Conservation (phyloP, 805 yeast species). For the Candida sanyiensis region DNA sequence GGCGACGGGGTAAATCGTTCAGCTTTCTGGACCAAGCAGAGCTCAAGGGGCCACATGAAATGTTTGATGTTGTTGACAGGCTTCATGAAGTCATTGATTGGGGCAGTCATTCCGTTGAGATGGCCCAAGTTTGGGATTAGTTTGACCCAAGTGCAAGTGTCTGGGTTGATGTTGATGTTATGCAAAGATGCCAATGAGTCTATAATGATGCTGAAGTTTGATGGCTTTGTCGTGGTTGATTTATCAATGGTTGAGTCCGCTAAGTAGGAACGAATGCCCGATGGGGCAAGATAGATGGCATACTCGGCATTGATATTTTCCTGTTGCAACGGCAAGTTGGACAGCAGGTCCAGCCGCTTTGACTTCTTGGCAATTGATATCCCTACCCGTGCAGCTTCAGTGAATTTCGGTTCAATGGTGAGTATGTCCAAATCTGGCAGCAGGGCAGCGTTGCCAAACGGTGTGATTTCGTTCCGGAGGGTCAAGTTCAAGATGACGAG, state of each 20-base stretch:
- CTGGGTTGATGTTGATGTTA: conserved; percentile 18
- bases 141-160: conserved; percentile 49
- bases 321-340: conserved; percentile 14
- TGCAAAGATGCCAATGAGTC: conserved; percentile 35
- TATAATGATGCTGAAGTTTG: conserved; percentile 33
- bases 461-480: conserved; percentile 33
- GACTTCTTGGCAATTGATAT: conserved; percentile 31
- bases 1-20: neutral
- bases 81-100: conserved; percentile 48
- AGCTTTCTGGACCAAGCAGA: conserved; percentile 55
- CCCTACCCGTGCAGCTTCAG: conserved; percentile 39
- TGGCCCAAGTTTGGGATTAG: conserved; percentile 64
- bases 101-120: conserved; percentile 62
- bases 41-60: conserved; percentile 66
- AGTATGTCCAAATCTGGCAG: conserved; percentile 29
- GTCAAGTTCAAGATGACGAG: conserved; percentile 32
- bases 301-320: conserved; percentile 24
- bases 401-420: conserved; percentile 43
- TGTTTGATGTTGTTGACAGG: conserved; percentile 48
- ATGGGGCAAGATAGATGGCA: conserved; percentile 48
- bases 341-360: conserved; percentile 29
- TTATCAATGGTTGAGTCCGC: conserved; percentile 31
- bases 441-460: conserved; percentile 46
- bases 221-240: conserved; percentile 37
- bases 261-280: conserved; percentile 46